Base-by-base conservation (phyloP, 768 basidiomycete genomes). In the Holtermannia corniformis region DNA sequence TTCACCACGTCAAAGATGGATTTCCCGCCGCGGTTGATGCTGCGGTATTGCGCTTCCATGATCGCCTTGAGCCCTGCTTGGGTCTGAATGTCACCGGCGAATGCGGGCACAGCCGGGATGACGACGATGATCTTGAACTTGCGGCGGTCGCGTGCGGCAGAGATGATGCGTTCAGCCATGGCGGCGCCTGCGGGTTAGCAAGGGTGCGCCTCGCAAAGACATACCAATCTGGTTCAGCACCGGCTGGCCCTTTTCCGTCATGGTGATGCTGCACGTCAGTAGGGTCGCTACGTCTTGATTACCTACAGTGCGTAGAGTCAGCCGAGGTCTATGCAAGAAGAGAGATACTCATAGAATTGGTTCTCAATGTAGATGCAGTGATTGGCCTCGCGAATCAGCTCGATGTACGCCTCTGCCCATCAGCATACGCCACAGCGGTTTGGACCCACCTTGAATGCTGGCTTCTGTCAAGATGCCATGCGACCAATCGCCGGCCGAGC, bases 401-500 rank as follows among this genome's bases (percentile, higher is more conserved):
- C 67, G 23, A 70, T 68, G 56, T 73, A 74, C 11, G 93, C 92
- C 61, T 89, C 85, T 62, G 16, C n/a, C 21, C 23, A 32, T 44
- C 21, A 46, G 7, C 3, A 22, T 2, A 22, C 21, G 2, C 10
- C 13, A 12, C 21, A 42, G 13, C 1, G 28, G 14, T 23, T 14
- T 11, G 0, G 13, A 44, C 65, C 59, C 49, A 67, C 65, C 62
- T 73, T 95, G 92, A 55, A 97, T 89, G 71, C 87, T 90, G 54
- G 82, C 80, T 71, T 96, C 93, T 3, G 81, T 84, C 58, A 92
- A 76, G 28, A 91, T 86, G 2, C 92, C 93, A 62, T 90, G 87
- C 63, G 84, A 86, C 93, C 93, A 99, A 72, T 96, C 93, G 1
- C 78, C 82, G 20, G 91, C 86, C 56, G 85, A 87, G 50, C 93